Percentiles rank a stretch among this genome's conserved stretches.
Conservation (phyloP, 1,139 yeast species). For the Lodderomyces parapsilosis region DNA sequence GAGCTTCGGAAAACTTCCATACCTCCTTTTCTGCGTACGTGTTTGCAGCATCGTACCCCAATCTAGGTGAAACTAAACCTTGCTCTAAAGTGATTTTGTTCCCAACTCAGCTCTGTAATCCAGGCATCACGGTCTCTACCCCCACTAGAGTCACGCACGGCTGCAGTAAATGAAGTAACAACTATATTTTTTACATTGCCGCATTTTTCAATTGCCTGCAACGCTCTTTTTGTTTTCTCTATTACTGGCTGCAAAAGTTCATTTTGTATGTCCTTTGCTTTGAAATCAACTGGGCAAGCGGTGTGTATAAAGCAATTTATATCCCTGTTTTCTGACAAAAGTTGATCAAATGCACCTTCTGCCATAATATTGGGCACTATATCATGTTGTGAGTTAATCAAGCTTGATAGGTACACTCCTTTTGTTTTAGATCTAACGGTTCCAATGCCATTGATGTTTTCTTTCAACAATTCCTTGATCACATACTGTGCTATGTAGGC, state of each 20-base stretch:
- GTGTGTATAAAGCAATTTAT: slow-evolving; percentile 55
- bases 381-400: slow-evolving; percentile 17
- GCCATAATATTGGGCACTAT: slow-evolving; percentile 27
- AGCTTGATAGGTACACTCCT: slow-evolving; percentile 22
- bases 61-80: slow-evolving; percentile 21
- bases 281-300: slow-evolving; percentile 26
- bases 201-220: slow-evolving; percentile 20
- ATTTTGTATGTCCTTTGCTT: slow-evolving; percentile 25
- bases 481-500: slow-evolving; percentile 52
- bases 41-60: slow-evolving; percentile 51
- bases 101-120: slow-evolving; percentile 33
- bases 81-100: slow-evolving; percentile 29
- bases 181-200: slow-evolving; percentile 28
- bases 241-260: slow-evolving; percentile 35
- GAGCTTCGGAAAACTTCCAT: slow-evolving; percentile 31
- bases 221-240: slow-evolving; percentile 29
- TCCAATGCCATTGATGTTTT: slow-evolving; percentile 27
- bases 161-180: slow-evolving; percentile 28
- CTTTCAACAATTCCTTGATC: slow-evolving; percentile 23
- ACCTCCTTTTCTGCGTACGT: slow-evolving; percentile 47
- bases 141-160: slow-evolving; percentile 14
- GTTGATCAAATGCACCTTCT: slow-evolving; percentile 54
- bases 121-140: slow-evolving; percentile 17
- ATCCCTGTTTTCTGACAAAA: slow-evolving; percentile 47
- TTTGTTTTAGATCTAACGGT: slow-evolving; percentile 29